Conservation (phyloP, 106 monocot genomes). For the Allium sativum region DNA sequence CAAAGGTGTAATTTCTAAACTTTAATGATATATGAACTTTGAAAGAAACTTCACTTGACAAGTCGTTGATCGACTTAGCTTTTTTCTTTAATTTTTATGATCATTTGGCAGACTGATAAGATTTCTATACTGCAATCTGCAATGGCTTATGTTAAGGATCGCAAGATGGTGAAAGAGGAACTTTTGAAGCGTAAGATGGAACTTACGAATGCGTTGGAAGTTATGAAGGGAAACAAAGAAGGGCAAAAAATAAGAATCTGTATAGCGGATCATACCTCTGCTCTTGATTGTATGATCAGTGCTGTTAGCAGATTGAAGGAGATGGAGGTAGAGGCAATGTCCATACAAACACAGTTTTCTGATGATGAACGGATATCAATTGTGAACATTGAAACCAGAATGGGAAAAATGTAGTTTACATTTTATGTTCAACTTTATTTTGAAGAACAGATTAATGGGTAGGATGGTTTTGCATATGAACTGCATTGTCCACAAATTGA, state of each 20-base stretch:
- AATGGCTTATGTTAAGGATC: conserved; percentile 27
- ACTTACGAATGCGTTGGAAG: conserved; percentile 7
- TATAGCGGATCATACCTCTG: background rate
- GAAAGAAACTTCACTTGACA: no score
- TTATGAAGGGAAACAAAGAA: background rate
- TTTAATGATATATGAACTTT: no score
- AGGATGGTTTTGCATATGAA: no score
- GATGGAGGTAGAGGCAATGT: conserved; percentile 11
- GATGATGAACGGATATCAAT: background rate
- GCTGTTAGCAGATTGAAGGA: conserved; percentile 17
- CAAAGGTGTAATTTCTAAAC: conserved; percentile 33
- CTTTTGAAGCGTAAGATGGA: conserved; percentile 34
- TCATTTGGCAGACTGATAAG: conserved; percentile 50
- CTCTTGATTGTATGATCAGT: conserved; percentile 16
- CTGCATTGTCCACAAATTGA: no score
- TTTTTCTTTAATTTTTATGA: background rate
- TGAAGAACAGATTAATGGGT: no score
- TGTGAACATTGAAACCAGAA: no score
- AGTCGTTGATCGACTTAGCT: no score
- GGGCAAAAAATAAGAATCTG: background rate
- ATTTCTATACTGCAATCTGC: conserved; percentile 65
- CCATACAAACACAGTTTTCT: conserved; percentile 4
- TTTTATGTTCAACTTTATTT: no score
- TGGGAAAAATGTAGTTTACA: no score
- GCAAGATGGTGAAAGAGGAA: conserved; percentile 31